phyloP scores from a whole-genome alignment of 1,139 yeast species.

The Yamadazyma spencermartinsiae region DNA sequence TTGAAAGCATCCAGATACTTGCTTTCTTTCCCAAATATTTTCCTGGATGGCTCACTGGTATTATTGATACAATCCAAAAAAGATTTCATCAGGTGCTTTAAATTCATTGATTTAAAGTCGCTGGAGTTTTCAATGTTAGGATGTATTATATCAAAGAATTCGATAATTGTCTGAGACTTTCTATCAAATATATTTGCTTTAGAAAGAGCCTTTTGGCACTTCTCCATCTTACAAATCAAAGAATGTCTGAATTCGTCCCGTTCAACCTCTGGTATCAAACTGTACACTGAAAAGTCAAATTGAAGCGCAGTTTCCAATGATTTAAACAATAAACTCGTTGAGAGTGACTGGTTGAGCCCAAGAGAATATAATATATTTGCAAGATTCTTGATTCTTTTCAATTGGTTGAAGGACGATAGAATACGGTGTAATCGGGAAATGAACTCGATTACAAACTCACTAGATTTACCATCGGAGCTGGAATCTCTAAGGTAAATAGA shows the following conservation, averaged over 20 bases:
- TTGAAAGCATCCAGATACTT: conserved; percentile 10
- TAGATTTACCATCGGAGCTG: not conserved
- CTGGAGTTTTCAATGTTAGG: not conserved
- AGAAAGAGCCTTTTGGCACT: not conserved
- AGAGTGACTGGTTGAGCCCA: conserved; percentile 11
- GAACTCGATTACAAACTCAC: conserved; percentile 3
- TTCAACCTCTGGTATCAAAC: conserved; percentile 7
- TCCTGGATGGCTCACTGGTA: conserved; percentile 1
- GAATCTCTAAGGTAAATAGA: conserved; percentile 18
- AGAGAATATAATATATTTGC: conserved; percentile 26
- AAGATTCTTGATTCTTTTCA: conserved; percentile 30
- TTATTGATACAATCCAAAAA: not conserved
- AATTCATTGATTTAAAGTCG: not conserved
- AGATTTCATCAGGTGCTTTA: not conserved
- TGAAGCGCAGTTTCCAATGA: conserved; percentile 20
- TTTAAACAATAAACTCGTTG: not conserved
- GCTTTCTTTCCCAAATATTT: conserved; percentile 9
- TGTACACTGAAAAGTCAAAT: conserved; percentile 22
- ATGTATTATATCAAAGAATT: conserved; percentile 2
- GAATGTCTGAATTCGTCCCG: conserved; percentile 1
- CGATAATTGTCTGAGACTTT: not conserved
- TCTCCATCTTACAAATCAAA: not conserved
- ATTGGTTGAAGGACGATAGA: conserved; percentile 20
- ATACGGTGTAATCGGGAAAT: conserved; percentile 9
- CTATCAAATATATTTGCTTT: not conserved